Evolutionary conservation across 495 filamentous ascomycete genomes (phyloP).

Genomic region (Corynascus novoguineensis): DNA sequence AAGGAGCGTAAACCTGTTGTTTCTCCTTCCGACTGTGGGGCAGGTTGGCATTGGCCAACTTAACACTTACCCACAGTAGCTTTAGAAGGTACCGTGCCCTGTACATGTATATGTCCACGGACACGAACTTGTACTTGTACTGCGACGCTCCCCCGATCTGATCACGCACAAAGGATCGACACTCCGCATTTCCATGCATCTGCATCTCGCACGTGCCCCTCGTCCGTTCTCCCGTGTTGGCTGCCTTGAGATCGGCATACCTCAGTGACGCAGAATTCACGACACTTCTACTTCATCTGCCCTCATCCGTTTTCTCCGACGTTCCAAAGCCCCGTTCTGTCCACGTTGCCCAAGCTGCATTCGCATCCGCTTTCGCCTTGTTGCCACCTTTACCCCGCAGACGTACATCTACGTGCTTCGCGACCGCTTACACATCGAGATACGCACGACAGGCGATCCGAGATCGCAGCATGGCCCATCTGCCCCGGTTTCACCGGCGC

Average conservation of each 20-base stretch:
- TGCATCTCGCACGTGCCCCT: constrained; percentile 7
- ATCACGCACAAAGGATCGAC: constrained; percentile 7
- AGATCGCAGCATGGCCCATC: constrained; percentile 14
- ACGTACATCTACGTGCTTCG: not conserved
- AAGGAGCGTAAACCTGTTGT: too few relatives aligned
- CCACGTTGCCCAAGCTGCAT: too few relatives aligned
- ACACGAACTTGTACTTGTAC: not conserved
- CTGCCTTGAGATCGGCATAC: not conserved
- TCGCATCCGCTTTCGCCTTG: not conserved
- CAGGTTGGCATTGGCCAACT: too few relatives aligned
- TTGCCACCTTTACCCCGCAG: not conserved
- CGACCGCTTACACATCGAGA: not conserved
- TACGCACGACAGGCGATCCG: not conserved
- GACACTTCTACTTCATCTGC: not conserved
- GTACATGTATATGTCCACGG: too few relatives aligned
- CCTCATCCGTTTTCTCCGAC: not conserved
- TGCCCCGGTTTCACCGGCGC: constrained; percentile 23
- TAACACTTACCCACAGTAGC: too few relatives aligned
- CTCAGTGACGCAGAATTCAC: not conserved
- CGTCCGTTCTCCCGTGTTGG: not conserved
- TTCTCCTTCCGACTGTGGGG: too few relatives aligned
- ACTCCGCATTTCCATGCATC: constrained; percentile 6
- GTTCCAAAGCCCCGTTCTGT: too few relatives aligned
- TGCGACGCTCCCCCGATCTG: not conserved
- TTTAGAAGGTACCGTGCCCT: too few relatives aligned